Conservation (phyloP, 139 green algal species). For the Spirogloea muscicola region DNA sequence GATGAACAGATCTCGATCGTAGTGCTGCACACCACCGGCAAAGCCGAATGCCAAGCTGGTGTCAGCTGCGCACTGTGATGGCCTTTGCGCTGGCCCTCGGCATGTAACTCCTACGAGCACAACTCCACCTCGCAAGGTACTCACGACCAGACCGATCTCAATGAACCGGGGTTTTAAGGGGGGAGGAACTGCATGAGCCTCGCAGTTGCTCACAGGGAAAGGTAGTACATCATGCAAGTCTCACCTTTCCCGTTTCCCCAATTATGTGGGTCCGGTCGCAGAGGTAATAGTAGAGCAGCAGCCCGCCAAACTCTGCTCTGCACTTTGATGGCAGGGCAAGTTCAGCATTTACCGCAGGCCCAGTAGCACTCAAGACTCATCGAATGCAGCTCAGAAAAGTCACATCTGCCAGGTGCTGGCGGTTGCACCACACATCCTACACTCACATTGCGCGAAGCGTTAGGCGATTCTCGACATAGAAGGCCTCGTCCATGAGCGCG, state of each 20-base stretch:
- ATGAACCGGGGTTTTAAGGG: no score
- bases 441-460: conserved; percentile 34
- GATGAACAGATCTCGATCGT: conserved; percentile 73
- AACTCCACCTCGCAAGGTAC: no score
- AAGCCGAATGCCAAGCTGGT: no score
- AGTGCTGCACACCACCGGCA: conserved; percentile 52
- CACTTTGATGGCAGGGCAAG: background rate
- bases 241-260: conserved; percentile 49
- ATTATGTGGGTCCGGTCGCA: conserved; percentile 72
- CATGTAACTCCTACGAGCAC: no score
- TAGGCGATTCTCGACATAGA: conserved; percentile 31
- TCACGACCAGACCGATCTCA: no score
- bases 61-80: no score
- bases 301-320: conserved; percentile 69
- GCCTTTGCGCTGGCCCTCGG: no score
- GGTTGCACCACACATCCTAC: background rate
- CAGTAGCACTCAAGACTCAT: background rate
- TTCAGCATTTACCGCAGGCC: background rate
- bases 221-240: conserved; percentile 19
- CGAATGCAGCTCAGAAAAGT: background rate
- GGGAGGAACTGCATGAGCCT: no score
- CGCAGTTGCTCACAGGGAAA: background rate
- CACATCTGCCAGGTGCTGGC: background rate
- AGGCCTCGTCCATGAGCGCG: conserved; percentile 9
- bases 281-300: conserved; percentile 86